phyloP scores from a whole-genome alignment of 257 asterid genomes.

The Solanum raphanifolium region DNA sequence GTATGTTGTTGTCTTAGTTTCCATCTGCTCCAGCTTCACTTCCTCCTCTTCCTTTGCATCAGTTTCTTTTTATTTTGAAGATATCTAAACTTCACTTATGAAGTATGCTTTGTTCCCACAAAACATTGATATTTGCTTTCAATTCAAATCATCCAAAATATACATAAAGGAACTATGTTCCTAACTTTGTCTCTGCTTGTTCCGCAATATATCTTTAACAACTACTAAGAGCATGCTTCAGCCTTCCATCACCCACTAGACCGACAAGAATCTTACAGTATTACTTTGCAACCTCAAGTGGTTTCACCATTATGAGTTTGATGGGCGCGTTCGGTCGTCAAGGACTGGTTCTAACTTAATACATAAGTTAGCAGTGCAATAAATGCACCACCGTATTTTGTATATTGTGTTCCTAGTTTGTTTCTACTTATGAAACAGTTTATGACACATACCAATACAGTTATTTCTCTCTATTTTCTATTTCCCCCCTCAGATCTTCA shows the following conservation, averaged over 20 bases:
- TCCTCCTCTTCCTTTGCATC: not conserved
- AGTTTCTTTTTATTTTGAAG: not conserved
- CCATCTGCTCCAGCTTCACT: not conserved
- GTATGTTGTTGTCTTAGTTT: not conserved
- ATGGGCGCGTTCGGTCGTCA: not conserved
- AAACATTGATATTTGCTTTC: not conserved
- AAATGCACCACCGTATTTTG: not conserved
- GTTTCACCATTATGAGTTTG: not conserved
- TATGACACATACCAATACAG: not conserved
- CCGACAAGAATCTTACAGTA: not conserved
- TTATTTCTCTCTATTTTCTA: not conserved
- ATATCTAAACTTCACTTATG: not conserved
- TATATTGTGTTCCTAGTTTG: not conserved
- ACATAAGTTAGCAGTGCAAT: not conserved
- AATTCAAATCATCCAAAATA: not conserved
- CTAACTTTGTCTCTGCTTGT: not conserved
- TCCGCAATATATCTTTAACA: not conserved
- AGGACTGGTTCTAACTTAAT: not conserved
- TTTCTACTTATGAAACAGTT: not conserved
- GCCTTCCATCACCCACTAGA: not conserved
- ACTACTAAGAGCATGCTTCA: not conserved
- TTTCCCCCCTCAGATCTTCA: not conserved
- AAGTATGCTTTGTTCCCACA: not conserved
- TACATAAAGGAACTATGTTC: not conserved
- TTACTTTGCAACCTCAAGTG: not conserved